phyloP scores from a whole-genome alignment of 2,329 filamentous ascomycete species.

The Aspergillus proliferans region DNA sequence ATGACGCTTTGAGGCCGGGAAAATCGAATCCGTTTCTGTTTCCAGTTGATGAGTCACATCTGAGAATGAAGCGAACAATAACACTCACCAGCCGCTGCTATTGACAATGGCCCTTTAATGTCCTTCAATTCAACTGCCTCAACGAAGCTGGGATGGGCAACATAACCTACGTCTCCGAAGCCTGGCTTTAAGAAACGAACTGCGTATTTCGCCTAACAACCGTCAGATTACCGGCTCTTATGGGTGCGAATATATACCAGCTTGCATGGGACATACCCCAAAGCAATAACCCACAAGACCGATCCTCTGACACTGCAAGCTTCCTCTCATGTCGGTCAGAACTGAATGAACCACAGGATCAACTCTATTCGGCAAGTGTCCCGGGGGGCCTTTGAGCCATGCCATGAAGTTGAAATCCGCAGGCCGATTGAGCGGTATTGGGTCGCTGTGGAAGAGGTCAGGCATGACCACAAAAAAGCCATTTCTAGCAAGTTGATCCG shows the following conservation, averaged over 20 bases:
- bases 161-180: constrained; percentile 57
- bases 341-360: constrained; percentile 45
- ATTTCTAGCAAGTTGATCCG: constrained; percentile 64
- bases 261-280: constrained; percentile 26
- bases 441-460: constrained; percentile 63
- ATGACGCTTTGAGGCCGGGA: constrained; percentile 55
- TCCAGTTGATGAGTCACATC: neutral
- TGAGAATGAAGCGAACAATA: neutral
- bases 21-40: constrained; percentile 56
- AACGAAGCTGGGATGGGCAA: constrained; percentile 70
- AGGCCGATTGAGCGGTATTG: constrained; percentile 49
- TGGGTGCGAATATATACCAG: neutral
- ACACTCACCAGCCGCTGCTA: constrained; percentile 44
- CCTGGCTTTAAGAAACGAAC: constrained; percentile 56
- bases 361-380: constrained; percentile 38
- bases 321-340: constrained; percentile 30
- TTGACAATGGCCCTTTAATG: constrained; percentile 59
- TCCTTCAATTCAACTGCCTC: constrained; percentile 55
- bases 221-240: too few species aligned
- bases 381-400: constrained; percentile 41
- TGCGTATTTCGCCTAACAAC: constrained; percentile 50
- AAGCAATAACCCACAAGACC: constrained; percentile 47
- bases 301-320: constrained; percentile 23
- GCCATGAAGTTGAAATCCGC: constrained; percentile 43
- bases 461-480: constrained; percentile 61